Base-by-base conservation (phyloP, 768 basidiomycete genomes). In the Lentinula edodes region DNA sequence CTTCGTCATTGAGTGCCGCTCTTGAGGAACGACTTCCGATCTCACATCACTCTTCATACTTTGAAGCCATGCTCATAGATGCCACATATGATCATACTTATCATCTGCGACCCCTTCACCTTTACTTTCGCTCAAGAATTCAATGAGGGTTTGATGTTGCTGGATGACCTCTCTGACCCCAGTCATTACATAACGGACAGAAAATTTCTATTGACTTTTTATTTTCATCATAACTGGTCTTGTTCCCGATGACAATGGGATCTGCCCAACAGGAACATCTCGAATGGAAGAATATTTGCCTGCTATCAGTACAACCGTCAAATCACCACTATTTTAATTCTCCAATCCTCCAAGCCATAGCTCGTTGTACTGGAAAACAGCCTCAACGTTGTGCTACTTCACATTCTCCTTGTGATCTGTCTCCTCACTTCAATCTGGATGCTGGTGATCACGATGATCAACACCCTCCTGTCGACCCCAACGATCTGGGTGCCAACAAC, bases 1-100 rank as follows among this genome's bases (percentile, higher is more conserved):
- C 85, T 0, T 86, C 85, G 1, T 86, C 88, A 3, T 76, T 88
- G 60, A 82, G 79, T 65, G 76, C 81, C 8, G 87, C 86, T 6
- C 69, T 89, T 36, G 80, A 82, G 3, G 80, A 78, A 65, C 71
- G 34, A 60, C 69, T 13, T 60, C 64, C 52, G 65, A 65, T 32
- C 28, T 42, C 52, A 16, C 55, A 35, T 13, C 46, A 38, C 54
- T 43, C 54, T 32, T 18, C 58, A 8, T 5, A 18, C 28, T 55
- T 52, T n/a, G 41, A 51, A 6, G 16, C 62, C 52, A 16, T 57
- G 54, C 34, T 41, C 15, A 51, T 58, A 48, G 55, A 62, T 48
- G 9, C 42, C 15, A 12, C 46, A 51, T 50, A 18, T 32, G 48
- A 50, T 50, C 28, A 15, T n/a, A 50, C 58, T 20, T 38, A 46